Conservation (phyloP, 108 stramenopile species). For the Skeletonema marinoi region DNA sequence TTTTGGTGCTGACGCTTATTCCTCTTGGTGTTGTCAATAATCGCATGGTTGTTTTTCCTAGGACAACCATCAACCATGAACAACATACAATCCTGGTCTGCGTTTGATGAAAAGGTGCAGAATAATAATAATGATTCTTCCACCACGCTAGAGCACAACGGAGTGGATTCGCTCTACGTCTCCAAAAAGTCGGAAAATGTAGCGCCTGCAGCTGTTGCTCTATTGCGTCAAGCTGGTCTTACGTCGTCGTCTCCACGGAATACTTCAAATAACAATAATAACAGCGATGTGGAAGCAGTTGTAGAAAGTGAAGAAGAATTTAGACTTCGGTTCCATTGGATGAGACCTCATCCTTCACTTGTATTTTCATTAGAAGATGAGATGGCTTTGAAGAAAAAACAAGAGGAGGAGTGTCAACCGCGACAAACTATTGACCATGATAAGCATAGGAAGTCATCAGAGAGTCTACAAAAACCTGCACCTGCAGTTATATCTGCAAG, state of each 20-base stretch:
- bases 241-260: not conserved
- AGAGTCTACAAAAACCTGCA: not conserved
- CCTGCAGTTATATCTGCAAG: slow-evolving; percentile 20
- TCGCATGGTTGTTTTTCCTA: no score
- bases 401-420: not conserved
- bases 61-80: no score
- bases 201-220: slow-evolving; percentile 24
- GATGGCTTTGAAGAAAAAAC: not conserved
- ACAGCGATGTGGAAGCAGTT: no score
- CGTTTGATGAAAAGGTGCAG: slow-evolving; percentile 26
- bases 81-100: slow-evolving; percentile 32
- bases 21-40: no score
- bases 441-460: not conserved
- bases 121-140: not conserved
- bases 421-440: not conserved
- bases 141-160: not conserved
- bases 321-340: slow-evolving; percentile 40
- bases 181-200: slow-evolving; percentile 17
- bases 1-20: no score
- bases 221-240: slow-evolving; percentile 28
- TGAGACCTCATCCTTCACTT: slow-evolving; percentile 41
- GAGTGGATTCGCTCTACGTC: slow-evolving; percentile 29
- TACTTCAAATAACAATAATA: not conserved
- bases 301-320: slow-evolving; percentile 24
- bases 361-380: slow-evolving; percentile 12